A percentile compares a stretch with the other conserved stretches of the same genome.
These are phyloP conservation scores for Fusarium aywerte DNA, from an alignment of 2,329 filamentous ascomycete species.

Conservation along the genomic window DNA sequence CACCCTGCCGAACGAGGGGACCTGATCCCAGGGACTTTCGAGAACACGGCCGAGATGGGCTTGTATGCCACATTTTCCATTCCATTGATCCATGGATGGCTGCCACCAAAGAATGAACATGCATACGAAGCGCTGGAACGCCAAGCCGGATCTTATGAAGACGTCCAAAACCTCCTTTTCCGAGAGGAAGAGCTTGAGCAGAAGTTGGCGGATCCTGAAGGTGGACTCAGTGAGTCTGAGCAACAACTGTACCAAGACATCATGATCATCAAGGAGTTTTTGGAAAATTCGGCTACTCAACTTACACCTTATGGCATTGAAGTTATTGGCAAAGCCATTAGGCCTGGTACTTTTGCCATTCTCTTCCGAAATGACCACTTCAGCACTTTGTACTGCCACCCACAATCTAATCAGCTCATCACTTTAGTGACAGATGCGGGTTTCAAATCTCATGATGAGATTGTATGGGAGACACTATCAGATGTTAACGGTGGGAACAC, in stretches of 20 bases:
- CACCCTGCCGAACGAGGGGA: conserved; percentile 62
- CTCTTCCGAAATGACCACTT: conserved; percentile 98
- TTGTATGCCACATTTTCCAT: conserved; percentile 90
- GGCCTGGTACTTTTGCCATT: conserved; percentile 85
- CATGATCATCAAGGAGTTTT: conserved; percentile 82
- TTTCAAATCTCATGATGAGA: conserved; percentile 86
- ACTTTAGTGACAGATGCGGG: conserved; percentile 93
- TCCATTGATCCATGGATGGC: conserved; percentile 92
- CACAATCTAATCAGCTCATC: conserved; percentile 77
- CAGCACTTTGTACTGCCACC: conserved; percentile 90
- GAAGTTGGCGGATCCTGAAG: conserved; percentile 64
- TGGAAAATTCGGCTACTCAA: conserved; percentile 85
- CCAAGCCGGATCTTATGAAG: conserved; percentile 86
- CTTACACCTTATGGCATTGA: conserved; percentile 84
- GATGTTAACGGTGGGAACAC: conserved; percentile 86
- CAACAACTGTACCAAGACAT: conserved; percentile 86
- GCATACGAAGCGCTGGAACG: conserved; percentile 77
- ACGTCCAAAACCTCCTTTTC: conserved; percentile 89
- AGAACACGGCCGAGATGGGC: conserved; percentile 87
- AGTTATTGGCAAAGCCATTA: conserved; percentile 75
- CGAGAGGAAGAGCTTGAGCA: conserved; percentile 88
- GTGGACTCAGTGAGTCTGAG: conserved; percentile 75
- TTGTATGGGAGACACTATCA: conserved; percentile 94
- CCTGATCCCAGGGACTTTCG: conserved; percentile 77
- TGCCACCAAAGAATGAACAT: conserved; percentile 74